phyloP scores from a whole-genome alignment of 2,329 filamentous ascomycete genomes.

The Fusarium papillatum region DNA sequence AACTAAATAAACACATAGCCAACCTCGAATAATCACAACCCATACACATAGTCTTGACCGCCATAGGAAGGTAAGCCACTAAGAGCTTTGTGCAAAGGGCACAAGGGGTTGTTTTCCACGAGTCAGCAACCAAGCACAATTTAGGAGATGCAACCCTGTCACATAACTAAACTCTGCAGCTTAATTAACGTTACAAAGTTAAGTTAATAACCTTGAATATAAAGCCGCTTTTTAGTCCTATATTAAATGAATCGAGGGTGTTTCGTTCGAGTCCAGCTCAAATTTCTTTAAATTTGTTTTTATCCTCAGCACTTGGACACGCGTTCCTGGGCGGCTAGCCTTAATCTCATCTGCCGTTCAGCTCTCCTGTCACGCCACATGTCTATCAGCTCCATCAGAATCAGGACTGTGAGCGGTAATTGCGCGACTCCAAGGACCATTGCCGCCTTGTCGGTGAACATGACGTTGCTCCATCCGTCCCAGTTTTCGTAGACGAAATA shows the following conservation, averaged over 20 bases:
- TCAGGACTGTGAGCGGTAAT: background rate
- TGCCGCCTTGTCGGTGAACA: background rate
- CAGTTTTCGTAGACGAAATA: slow-evolving; percentile 10
- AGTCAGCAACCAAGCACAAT: background rate
- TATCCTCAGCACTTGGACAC: background rate
- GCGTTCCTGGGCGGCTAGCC: background rate
- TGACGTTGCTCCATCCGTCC: slow-evolving; percentile 9
- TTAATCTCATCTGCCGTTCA: background rate
- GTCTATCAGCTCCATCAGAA: slow-evolving; percentile 8
- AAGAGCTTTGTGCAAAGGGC: background rate
- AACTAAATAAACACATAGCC: background rate
- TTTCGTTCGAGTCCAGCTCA: background rate
- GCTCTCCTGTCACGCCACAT: slow-evolving; percentile 10
- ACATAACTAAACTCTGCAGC: background rate
- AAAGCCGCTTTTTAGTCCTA: background rate
- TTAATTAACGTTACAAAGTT: background rate
- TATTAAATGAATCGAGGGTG: background rate
- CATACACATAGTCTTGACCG: background rate
- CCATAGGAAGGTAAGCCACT: background rate
- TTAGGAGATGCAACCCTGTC: background rate
- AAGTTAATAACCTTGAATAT: slow-evolving; percentile 3
- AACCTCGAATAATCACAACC: background rate
- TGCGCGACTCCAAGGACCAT: background rate
- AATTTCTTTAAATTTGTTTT: too few relatives aligned
- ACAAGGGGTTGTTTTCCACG: background rate